These are phyloP conservation scores for Acer saccharum DNA, from an alignment of 345 rosid species.

Conservation along the genomic window DNA sequence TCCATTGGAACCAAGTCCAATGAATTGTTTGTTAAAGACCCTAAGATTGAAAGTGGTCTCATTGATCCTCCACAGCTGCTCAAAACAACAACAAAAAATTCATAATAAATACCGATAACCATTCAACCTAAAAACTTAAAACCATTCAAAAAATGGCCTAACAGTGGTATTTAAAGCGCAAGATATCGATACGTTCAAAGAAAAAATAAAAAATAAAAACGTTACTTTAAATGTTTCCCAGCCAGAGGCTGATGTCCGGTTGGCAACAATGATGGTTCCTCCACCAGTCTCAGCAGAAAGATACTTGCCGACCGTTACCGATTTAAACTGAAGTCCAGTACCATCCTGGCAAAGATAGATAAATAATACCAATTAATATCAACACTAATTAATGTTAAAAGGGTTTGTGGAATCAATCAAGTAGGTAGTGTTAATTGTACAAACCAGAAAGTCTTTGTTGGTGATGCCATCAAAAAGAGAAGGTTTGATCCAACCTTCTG, in stretches of 20 bases:
- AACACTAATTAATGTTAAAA: not conserved
- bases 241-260: slow-evolving; percentile 46
- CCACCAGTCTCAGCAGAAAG: slow-evolving; percentile 61
- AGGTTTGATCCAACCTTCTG: slow-evolving; percentile 76
- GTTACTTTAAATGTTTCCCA: slow-evolving; percentile 68
- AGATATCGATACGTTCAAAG: no score
- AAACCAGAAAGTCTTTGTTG: slow-evolving; percentile 66
- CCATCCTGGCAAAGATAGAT: slow-evolving; percentile 41
- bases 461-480: slow-evolving; percentile 65
- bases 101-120: no score
- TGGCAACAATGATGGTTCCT: slow-evolving; percentile 54
- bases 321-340: slow-evolving; percentile 54
- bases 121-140: not conserved
- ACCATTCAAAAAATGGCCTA: no score
- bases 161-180: no score
- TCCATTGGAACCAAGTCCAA: slow-evolving; percentile 38
- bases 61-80: slow-evolving; percentile 62
- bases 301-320: slow-evolving; percentile 53
- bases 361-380: not conserved
- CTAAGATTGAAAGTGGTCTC: slow-evolving; percentile 46
- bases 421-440: not conserved
- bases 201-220: no score
- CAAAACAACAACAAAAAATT: not conserved
- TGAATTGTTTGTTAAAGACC: slow-evolving; percentile 48
- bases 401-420: not conserved